A percentile compares a stretch with the other conserved stretches of the same genome.
phyloP scores from a whole-genome alignment of 352 stramenopile genomes.

The Globisporangium iwayamae region DNA sequence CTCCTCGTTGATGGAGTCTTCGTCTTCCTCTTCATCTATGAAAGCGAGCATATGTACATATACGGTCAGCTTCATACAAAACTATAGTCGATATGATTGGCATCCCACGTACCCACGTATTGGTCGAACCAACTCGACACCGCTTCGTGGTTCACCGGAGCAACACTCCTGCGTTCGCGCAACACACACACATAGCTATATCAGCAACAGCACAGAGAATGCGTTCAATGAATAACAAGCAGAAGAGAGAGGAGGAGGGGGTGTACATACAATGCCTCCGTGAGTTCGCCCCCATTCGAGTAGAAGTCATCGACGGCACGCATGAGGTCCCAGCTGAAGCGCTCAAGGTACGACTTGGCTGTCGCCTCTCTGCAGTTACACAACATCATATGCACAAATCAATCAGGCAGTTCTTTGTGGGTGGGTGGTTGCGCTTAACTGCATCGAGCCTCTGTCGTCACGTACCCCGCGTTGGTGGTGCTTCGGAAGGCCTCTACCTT shows the following conservation, averaged over 20 bases:
- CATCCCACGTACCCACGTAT: slow-evolving; percentile 39
- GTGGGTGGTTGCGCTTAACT: not conserved
- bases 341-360: slow-evolving; percentile 69
- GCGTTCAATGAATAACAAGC: slow-evolving; percentile 1
- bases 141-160: slow-evolving; percentile 17
- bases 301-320: slow-evolving; percentile 79
- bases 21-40: slow-evolving; percentile 45
- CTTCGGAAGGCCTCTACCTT: slow-evolving; percentile 70
- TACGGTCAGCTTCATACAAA: not conserved
- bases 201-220: not conserved
- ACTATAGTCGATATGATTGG: not conserved
- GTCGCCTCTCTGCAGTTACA: slow-evolving; percentile 42
- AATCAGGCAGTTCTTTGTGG: not conserved
- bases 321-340: slow-evolving; percentile 80
- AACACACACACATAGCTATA: not conserved
- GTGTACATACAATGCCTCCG: slow-evolving; percentile 5
- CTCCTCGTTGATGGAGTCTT: slow-evolving; percentile 69
- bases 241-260: slow-evolving; percentile 18
- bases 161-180: not conserved
- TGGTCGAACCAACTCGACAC: slow-evolving; percentile 67
- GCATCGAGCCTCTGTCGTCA: not conserved
- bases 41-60: not conserved
- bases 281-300: slow-evolving; percentile 46
- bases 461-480: slow-evolving; percentile 72
- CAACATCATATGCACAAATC: not conserved